Conservation (phyloP, 148 eudicot genomes). For the Spergularia bocconei region DNA sequence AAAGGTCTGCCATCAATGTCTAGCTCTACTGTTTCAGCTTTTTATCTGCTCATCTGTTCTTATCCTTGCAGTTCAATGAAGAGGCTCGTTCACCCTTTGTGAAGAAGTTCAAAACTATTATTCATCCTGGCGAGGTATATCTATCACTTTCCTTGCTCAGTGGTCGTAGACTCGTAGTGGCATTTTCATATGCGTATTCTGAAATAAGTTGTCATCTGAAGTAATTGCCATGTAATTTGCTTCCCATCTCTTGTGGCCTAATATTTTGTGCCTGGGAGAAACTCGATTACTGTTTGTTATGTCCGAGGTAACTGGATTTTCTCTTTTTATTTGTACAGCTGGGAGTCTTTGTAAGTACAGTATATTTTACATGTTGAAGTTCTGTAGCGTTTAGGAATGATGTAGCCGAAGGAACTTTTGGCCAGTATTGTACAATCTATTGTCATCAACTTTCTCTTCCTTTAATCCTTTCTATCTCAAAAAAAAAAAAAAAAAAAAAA, state of each 20-base stretch:
- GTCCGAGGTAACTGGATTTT: neutral
- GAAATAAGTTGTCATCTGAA: neutral
- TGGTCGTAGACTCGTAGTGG: neutral
- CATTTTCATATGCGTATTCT: neutral
- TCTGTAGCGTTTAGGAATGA: neutral
- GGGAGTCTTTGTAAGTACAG: neutral
- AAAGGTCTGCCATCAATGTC: neutral
- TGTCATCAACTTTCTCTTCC: neutral
- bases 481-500: no score
- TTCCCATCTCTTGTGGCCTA: neutral
- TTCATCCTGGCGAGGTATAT: constrained; percentile 97
- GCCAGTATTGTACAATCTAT: neutral
- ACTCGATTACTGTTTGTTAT: no score
- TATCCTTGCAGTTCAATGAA: constrained; percentile 82
- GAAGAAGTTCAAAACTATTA: constrained; percentile 84
- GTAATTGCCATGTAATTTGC: neutral
- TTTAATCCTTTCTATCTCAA: no score
- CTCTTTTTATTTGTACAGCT: neutral
- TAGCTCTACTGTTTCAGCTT: neutral
- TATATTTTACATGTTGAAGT: neutral
- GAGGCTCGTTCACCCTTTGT: constrained; percentile 97
- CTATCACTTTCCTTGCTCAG: neutral
- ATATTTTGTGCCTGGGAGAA: neutral
- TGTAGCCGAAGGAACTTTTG: neutral
- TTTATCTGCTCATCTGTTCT: constrained; percentile 11